Evolutionary conservation across 2,329 filamentous ascomycete genomes (phyloP).

Genomic region (Elsinoe ampelina): DNA sequence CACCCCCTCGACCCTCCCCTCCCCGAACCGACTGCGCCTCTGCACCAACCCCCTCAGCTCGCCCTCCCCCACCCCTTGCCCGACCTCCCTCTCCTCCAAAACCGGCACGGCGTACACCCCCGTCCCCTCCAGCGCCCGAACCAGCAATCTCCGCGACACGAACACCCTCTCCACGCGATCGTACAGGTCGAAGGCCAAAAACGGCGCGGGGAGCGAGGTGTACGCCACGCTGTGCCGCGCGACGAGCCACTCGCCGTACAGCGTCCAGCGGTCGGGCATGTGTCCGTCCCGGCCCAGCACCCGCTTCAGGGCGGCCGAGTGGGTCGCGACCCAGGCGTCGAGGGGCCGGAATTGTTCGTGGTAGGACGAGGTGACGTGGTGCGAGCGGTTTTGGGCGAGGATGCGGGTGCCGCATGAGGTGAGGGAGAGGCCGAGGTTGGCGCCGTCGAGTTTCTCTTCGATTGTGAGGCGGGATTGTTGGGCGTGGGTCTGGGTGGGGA

Average conservation of each 20-base stretch:
- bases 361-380: slow-evolving; percentile 9
- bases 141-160: slow-evolving; percentile 4
- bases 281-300: not conserved
- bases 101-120: not conserved
- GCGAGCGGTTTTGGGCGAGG: slow-evolving; percentile 14
- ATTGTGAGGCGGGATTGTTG: not conserved
- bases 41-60: slow-evolving; percentile 1
- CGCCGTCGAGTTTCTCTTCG: slow-evolving; percentile 17
- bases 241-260: slow-evolving; percentile 16
- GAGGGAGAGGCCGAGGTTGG: slow-evolving; percentile 15
- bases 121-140: slow-evolving; percentile 6
- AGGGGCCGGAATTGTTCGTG: slow-evolving; percentile 14
- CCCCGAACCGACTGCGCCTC: slow-evolving; percentile 1
- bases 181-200: slow-evolving; percentile 16
- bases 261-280: slow-evolving; percentile 8
- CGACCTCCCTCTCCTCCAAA: not conserved
- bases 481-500: not conserved
- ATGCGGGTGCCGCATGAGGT: not conserved
- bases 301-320: not conserved
- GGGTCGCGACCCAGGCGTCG: slow-evolving; percentile 10
- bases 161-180: slow-evolving; percentile 8
- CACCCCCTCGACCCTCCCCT: slow-evolving; percentile 13
- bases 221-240: slow-evolving; percentile 15
- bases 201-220: slow-evolving; percentile 8
- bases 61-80: not conserved